Base-by-base conservation (phyloP, 306 rosid genomes). In the Canavalia gladiata region DNA sequence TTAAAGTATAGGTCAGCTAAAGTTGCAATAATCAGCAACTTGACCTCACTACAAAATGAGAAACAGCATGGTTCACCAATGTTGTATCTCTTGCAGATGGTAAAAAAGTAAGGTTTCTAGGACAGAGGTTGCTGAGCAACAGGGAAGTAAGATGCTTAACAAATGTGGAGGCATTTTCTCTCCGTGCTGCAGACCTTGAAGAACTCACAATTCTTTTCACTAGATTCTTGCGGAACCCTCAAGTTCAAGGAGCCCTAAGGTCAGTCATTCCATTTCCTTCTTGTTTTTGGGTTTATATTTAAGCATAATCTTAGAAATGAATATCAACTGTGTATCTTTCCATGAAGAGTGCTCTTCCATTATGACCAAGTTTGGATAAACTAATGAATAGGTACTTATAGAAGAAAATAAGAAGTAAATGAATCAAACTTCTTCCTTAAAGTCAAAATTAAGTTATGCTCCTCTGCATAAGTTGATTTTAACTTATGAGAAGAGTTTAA, bases 231-330 rank as follows among this genome's bases (percentile, higher is more conserved):
- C 91, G 90, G 82, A 94, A 88, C 2, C 88, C 89, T 8, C 98
- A 77, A 1, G 92, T 92, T 75, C 93, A 82, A 86, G 94, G 92
- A 87, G 91, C 91, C 79, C 84, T 94, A 78, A 90, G 97, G 98
- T 78, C 6, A 4, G 30, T 92, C 71, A 83, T 85, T 76, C 35
- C 29, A 6, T 31, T 79, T 30, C 1, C 37, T 55, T 7, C 4
- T 75, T 58, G 13, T 54, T 35, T 57, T 56, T 51, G n/a, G 28
- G 37, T 74, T 81, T 43, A 46, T 58, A 50, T 29, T 29, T 82
- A 43, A 12, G 8, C 74, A n/a, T 18, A 60, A n/a, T 28, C 47
- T 80, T 84, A 28, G 9, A 57, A 42, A 41, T 74, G 11, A 56
- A 39, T 39, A 43, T 41, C 78, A 12, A 72, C 25, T 52, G 7